phyloP scores from a whole-genome alignment of 1,139 yeast species.

The Maudiozyma humilis region DNA sequence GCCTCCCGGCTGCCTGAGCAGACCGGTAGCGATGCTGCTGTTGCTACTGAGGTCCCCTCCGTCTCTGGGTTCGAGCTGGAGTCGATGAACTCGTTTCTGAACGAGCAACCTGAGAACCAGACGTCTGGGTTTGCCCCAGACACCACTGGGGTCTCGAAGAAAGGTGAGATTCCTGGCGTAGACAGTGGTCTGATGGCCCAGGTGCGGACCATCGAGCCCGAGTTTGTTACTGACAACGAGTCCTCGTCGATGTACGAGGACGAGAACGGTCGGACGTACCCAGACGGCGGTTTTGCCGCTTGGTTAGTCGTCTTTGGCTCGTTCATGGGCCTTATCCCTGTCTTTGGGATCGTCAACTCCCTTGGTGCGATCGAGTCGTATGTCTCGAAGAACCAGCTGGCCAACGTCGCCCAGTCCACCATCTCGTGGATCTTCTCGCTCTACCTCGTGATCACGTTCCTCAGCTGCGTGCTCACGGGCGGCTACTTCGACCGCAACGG shows the following conservation, averaged over 20 bases:
- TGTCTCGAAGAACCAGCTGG: conserved; percentile 49
- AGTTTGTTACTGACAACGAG: conserved; percentile 2
- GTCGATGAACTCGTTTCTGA: neutral
- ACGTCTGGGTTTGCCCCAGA: conserved; percentile 3
- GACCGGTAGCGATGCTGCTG: neutral
- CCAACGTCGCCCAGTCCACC: conserved; percentile 40
- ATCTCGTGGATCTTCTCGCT: conserved; percentile 69
- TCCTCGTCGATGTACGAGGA: conserved; percentile 6
- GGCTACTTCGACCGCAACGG: conserved; percentile 45
- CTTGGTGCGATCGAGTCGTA: conserved; percentile 66
- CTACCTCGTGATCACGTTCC: conserved; percentile 48
- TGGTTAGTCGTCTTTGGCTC: conserved; percentile 57
- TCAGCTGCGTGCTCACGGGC: conserved; percentile 55
- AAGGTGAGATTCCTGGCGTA: neutral
- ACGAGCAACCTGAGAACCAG: neutral
- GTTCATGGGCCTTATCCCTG: conserved; percentile 53
- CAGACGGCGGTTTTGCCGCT: conserved; percentile 30
- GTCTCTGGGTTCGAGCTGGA: conserved; percentile 1
- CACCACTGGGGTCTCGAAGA: neutral
- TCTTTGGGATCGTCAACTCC: conserved; percentile 59
- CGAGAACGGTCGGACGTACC: conserved; percentile 19
- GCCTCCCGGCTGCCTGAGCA: neutral
- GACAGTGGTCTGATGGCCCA: neutral
- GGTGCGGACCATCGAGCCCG: conserved; percentile 1
- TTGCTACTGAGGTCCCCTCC: neutral